Evolutionary conservation across 352 stramenopile genomes (phyloP).

Genomic region (Phytopythium sindhum): DNA sequence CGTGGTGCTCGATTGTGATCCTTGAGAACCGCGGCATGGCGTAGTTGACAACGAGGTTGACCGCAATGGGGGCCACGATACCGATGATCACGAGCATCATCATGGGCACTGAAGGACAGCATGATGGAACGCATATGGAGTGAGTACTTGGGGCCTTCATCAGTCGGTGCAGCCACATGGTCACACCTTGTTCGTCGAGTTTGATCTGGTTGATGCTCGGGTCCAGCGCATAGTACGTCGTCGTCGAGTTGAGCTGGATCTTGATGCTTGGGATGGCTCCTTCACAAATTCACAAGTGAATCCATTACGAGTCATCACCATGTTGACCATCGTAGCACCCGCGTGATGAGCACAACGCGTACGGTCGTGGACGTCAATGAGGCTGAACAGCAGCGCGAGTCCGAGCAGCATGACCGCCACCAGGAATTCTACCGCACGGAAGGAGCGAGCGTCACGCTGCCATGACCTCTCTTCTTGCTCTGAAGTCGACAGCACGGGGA

Average conservation of each 20-base stretch:
- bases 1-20: slow-evolving; percentile 53
- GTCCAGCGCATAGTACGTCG: slow-evolving; percentile 39
- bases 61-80: slow-evolving; percentile 2
- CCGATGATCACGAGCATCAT: neutral
- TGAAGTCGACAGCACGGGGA: too few relatives aligned
- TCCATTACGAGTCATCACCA: too few relatives aligned
- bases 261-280: slow-evolving; percentile 47
- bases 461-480: neutral
- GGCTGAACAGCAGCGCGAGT: slow-evolving; percentile 42
- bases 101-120: neutral
- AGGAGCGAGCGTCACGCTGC: neutral
- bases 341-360: neutral
- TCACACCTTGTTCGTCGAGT: slow-evolving; percentile 33
- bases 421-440: neutral
- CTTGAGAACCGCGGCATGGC: neutral
- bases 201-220: slow-evolving; percentile 51
- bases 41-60: slow-evolving; percentile 1
- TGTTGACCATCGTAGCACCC: too few relatives aligned
- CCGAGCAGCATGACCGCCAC: slow-evolving; percentile 43
- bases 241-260: slow-evolving; percentile 39
- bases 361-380: slow-evolving; percentile 56
- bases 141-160: neutral
- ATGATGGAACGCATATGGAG: neutral
- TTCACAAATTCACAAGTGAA: too few relatives aligned
- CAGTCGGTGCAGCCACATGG: neutral